Evolutionary conservation across 2,329 filamentous ascomycete species (phyloP).

Genomic region (Colletotrichum sp.): DNA sequence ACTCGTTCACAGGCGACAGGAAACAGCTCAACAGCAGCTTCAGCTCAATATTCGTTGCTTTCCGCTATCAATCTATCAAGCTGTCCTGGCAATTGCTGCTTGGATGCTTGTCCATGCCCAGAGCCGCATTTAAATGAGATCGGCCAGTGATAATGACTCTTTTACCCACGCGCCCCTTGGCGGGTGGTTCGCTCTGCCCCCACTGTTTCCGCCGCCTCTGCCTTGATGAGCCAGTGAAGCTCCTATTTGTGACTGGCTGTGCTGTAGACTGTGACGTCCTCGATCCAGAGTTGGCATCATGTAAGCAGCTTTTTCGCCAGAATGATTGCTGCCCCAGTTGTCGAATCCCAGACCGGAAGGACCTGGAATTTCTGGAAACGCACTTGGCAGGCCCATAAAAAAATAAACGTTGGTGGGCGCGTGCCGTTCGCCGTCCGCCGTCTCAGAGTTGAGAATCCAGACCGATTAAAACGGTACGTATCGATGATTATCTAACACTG

Average conservation of each 20-base stretch:
- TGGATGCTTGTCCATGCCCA: slow-evolving; percentile 3
- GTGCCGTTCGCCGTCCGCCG: not conserved
- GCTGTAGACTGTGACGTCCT: not conserved
- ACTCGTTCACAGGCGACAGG: not conserved
- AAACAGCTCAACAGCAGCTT: not conserved
- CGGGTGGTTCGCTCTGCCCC: not conserved
- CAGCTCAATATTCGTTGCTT: not conserved
- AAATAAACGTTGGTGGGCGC: not conserved
- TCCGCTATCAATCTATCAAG: not conserved
- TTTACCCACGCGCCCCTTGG: not conserved
- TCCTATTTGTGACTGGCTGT: not conserved
- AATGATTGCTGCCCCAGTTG: not conserved
- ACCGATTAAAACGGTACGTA: not conserved
- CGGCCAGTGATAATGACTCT: slow-evolving; percentile 5
- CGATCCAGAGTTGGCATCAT: not conserved
- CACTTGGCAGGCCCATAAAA: not conserved
- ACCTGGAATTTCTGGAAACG: not conserved
- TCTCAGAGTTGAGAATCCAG: not conserved
- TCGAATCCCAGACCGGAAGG: not conserved
- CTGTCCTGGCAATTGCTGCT: not conserved
- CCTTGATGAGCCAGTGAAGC: not conserved
- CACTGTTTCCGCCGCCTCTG: not conserved
- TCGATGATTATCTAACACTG: not conserved
- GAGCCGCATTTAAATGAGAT: slow-evolving; percentile 15
- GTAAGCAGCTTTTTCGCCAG: not conserved